Evolutionary conservation across 73 alveolate genomes (phyloP).

Genomic region (Breviolum minutum): DNA sequence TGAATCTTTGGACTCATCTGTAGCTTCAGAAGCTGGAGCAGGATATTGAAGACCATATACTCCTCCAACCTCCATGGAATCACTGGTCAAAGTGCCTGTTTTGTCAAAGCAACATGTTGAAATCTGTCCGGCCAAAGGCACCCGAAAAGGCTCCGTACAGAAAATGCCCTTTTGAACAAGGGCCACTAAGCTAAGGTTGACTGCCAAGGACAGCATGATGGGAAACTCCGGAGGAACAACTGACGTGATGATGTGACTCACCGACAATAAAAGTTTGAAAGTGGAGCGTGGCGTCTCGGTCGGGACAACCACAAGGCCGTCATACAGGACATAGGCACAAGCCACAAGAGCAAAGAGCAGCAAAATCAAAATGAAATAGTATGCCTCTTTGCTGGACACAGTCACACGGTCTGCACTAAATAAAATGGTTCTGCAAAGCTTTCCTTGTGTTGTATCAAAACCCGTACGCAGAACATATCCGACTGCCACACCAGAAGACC

Average conservation of each 20-base stretch:
- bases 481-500: conserved; percentile 27
- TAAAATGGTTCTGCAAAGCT: conserved; percentile 98
- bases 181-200: conserved; percentile 91
- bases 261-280: conserved; percentile 96
- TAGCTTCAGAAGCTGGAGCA: conserved; percentile 14
- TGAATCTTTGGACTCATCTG: conserved; percentile 1
- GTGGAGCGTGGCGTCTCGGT: conserved; percentile 89
- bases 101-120: conserved; percentile 98
- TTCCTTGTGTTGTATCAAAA: conserved; percentile 97
- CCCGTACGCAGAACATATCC: conserved; percentile 94
- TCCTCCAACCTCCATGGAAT: conserved; percentile 96
- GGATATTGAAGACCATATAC: conserved; percentile 56
- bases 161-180: conserved; percentile 97
- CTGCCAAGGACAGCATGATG: conserved; percentile 96
- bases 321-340: conserved; percentile 55
- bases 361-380: conserved; percentile 55
- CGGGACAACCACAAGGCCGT: conserved; percentile 77
- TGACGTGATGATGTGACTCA: conserved; percentile 96
- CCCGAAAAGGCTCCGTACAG: conserved; percentile 99
- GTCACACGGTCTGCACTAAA: conserved; percentile 98
- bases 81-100: conserved; percentile 98
- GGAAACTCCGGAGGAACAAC: conserved; percentile 99
- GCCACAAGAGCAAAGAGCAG: conserved; percentile 71
- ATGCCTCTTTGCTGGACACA: conserved; percentile 97
- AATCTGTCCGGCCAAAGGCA: conserved; percentile 98